Evolutionary conservation across 1,139 yeast genomes (phyloP), one percentile per base, ranked within the genome.

Genomic region (Blastobotrys arbuscula): DNA sequence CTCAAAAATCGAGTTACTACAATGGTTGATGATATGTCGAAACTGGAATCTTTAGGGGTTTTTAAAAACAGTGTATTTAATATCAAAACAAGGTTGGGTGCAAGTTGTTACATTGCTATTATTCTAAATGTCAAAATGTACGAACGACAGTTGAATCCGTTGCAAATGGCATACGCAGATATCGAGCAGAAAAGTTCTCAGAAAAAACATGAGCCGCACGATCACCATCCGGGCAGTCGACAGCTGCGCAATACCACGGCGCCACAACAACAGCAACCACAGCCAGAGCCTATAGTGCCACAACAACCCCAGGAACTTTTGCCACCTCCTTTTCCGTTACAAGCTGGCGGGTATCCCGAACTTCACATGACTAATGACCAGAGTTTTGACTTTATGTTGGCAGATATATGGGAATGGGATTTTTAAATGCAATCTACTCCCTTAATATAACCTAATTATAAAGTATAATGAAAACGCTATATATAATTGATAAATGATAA

Each of bases 21-120:
- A 19, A 18, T 44, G 23, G n/a, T 44, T 26, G 42, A 44, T 26
- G 20, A 26, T n/a, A 16, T 44, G 35, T n/a, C 28, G 8, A 21
- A 38, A 19, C 13, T 36, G 26, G 23, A 36, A 36, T n/a, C 21
- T 21, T 23, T 21, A 19, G 23, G 23, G 8, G 46, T 13, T 6
- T 18, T 35, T 20, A 23, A 45, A 20, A 23, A 35, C 38, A 34
- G 40, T 20, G 37, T 41, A 19, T 45, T 45, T 30, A 18, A 35
- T 18, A 36, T 45, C 18, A 40, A 41, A 24, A 40, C 45, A 2
- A 34, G 49, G 3, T 19, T 45, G 16, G 49, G 49, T 2, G 49
- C 49, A 15, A 41, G 49, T 16, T 39, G 42, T 3, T 45, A 28
- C 18, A 41, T 45, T 13, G 28, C 42, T 18, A 15, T 41, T 13